A percentile compares a stretch with the other conserved stretches of the same genome.
Evolutionary conservation across 2,329 filamentous ascomycete species (phyloP).

Genomic region (Diaporthe citri): DNA sequence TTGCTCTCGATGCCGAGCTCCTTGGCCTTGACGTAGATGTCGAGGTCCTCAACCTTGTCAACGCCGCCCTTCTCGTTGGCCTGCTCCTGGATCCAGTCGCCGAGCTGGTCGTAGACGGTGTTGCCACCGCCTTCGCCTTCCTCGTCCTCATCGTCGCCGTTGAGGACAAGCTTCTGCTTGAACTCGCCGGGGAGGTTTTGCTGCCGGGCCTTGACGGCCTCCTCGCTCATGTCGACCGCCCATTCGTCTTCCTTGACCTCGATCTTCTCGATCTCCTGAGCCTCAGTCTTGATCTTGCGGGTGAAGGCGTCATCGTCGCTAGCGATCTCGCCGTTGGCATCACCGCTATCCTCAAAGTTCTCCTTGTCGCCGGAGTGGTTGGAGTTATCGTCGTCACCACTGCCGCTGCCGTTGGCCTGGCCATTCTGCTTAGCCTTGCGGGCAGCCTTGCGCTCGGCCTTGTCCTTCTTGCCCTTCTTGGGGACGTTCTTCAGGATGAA

Average conservation of each 20-base stretch:
- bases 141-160: constrained; percentile 81
- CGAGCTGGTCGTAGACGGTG: constrained; percentile 89
- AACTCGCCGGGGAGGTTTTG: constrained; percentile 94
- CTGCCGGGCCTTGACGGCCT: constrained; percentile 93
- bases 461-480: constrained; percentile 97
- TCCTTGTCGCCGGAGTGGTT: constrained; percentile 60
- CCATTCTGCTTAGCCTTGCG: constrained; percentile 88
- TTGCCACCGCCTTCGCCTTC: constrained; percentile 81
- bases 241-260: constrained; percentile 87
- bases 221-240: constrained; percentile 96
- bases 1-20: constrained; percentile 95
- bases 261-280: constrained; percentile 61
- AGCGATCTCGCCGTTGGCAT: constrained; percentile 73
- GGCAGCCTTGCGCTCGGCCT: constrained; percentile 90
- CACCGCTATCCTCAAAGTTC: constrained; percentile 63
- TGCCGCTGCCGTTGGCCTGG: constrained; percentile 69
- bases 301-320: constrained; percentile 87
- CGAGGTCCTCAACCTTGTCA: constrained; percentile 85
- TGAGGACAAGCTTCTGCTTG: constrained; percentile 89
- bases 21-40: constrained; percentile 96
- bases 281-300: constrained; percentile 79
- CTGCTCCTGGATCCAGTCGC: constrained; percentile 88
- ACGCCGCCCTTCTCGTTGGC: constrained; percentile 79
- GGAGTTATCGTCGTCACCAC: constrained; percentile 69
- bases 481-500: constrained; percentile 93